These are phyloP conservation scores for Fusarium brachygibbosum DNA, from an alignment of 2,329 filamentous ascomycete genomes.

Conservation along the genomic window DNA sequence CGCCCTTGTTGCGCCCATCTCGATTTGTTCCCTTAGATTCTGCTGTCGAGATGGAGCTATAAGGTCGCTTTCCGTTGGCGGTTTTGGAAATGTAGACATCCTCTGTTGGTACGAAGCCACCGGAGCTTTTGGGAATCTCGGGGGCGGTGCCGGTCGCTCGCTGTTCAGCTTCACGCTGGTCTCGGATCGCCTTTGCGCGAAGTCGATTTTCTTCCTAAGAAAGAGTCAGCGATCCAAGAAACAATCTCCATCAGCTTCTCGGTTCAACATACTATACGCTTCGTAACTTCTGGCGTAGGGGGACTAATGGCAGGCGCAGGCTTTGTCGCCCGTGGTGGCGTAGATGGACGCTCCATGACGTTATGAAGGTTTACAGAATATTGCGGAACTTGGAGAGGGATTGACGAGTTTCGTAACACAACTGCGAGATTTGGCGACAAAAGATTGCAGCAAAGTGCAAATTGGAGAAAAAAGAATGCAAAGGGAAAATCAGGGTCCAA, in stretches of 20 bases:
- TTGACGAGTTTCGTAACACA: neutral
- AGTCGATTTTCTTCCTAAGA: slow-evolving; percentile 86
- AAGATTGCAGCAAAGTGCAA: neutral
- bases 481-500: neutral
- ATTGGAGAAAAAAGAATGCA: neutral
- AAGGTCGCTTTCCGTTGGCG: slow-evolving; percentile 74
- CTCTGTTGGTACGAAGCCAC: slow-evolving; percentile 79
- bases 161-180: slow-evolving; percentile 76
- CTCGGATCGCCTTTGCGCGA: slow-evolving; percentile 87
- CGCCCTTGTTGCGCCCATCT: slow-evolving; percentile 70
- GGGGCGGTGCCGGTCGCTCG: slow-evolving; percentile 60
- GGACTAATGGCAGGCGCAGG: slow-evolving; percentile 58
- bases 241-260: neutral
- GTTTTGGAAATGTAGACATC: slow-evolving; percentile 68
- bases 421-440: neutral
- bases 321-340: slow-evolving; percentile 58
- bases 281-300: slow-evolving; percentile 67
- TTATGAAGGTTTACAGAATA: neutral
- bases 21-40: slow-evolving; percentile 71
- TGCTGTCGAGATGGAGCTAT: slow-evolving; percentile 69
- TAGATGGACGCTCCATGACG: slow-evolving; percentile 63
- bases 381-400: neutral
- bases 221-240: neutral
- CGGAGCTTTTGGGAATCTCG: slow-evolving; percentile 64
- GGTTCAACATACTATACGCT: slow-evolving; percentile 64